Evolutionary conservation across 2,329 filamentous ascomycete genomes (phyloP).

Genomic region (Aspergillus hiratsukae): DNA sequence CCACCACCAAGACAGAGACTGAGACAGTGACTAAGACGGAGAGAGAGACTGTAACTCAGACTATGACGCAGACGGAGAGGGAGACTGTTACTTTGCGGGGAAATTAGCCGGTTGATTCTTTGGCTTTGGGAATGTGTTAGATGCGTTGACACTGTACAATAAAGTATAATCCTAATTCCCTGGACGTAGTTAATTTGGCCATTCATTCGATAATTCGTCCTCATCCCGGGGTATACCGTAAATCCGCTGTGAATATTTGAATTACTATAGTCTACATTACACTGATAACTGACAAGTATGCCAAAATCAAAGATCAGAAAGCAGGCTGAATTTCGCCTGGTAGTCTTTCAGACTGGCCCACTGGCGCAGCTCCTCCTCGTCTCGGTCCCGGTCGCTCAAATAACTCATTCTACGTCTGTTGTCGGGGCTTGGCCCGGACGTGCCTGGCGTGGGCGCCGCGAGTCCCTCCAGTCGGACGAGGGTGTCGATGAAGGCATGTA

Average conservation of each 20-base stretch:
- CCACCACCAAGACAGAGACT: constrained; percentile 5
- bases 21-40: constrained; percentile 7
- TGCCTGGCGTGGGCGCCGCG: constrained; percentile 25
- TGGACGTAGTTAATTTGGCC: background rate
- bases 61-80: constrained; percentile 6
- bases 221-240: background rate
- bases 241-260: background rate
- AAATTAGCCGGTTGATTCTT: background rate
- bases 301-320: constrained; percentile 25
- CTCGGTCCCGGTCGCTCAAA: constrained; percentile 51
- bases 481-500: constrained; percentile 69
- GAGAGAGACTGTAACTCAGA: constrained; percentile 4
- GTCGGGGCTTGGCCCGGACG: constrained; percentile 26
- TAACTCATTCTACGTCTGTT: constrained; percentile 33
- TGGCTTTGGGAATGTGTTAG: background rate
- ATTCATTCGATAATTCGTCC: background rate
- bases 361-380: constrained; percentile 69
- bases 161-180: background rate
- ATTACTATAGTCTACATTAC: background rate
- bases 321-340: constrained; percentile 63
- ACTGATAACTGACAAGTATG: background rate
- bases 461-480: constrained; percentile 69
- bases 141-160: background rate
- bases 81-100: constrained; percentile 1
- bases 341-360: constrained; percentile 79